A percentile compares a stretch with the other conserved stretches of the same genome.
Conservation (phyloP, 163 green algal species). For the Trebouxia gelatinosa region DNA sequence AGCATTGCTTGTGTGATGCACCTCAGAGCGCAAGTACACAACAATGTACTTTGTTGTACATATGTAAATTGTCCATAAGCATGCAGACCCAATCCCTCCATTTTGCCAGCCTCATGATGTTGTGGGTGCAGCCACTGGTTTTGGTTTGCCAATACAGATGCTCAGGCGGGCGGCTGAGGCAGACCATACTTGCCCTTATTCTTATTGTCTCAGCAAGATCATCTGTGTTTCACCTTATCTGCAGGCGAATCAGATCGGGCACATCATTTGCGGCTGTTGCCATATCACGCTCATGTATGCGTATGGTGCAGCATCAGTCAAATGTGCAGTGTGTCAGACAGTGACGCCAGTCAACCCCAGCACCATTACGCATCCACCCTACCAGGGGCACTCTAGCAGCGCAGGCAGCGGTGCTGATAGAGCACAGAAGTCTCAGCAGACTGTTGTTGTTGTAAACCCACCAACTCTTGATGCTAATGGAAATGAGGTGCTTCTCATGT, state of each 20-base stretch:
- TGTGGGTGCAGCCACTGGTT: too few species aligned
- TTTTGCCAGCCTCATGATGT: too few species aligned
- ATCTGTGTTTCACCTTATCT: too few species aligned
- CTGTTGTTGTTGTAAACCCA: constrained; percentile 84
- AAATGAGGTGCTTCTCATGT: constrained; percentile 61
- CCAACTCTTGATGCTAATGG: constrained; percentile 70
- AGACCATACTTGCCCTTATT: too few species aligned
- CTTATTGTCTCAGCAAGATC: too few species aligned
- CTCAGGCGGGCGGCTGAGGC: too few species aligned
- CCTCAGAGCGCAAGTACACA: too few species aligned
- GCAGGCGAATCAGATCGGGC: constrained; percentile 68
- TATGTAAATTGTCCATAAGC: too few species aligned
- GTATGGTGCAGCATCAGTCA: constrained; percentile 84
- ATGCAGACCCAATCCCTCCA: too few species aligned
- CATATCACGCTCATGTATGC: constrained; percentile 89
- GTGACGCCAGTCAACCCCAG: constrained; percentile 66
- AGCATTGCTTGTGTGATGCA: neutral
- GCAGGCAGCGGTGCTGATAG: constrained; percentile 5
- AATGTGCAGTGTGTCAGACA: constrained; percentile 89
- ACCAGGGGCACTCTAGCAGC: neutral
- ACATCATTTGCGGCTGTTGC: constrained; percentile 88
- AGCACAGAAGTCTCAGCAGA: constrained; percentile 44
- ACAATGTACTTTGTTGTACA: too few species aligned
- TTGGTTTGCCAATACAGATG: too few species aligned
- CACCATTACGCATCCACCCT: neutral